These are phyloP conservation scores for Castanea sativa DNA, from an alignment of 306 rosid species.

Conservation along the genomic window DNA sequence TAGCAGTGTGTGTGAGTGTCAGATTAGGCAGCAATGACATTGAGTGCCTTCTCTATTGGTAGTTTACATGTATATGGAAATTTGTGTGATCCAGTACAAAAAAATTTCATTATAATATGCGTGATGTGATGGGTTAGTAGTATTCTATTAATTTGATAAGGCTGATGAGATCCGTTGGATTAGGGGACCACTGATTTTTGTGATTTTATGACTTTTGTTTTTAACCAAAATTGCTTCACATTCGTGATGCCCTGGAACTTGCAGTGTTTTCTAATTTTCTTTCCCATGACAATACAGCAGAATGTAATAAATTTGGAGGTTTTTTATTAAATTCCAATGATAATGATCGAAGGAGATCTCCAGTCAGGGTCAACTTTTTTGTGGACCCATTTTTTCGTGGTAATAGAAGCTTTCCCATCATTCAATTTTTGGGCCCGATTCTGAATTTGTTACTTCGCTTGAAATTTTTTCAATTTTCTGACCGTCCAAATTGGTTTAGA, in stretches of 20 bases:
- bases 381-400: constrained; percentile 23
- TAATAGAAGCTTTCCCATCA: constrained; percentile 21
- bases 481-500: neutral
- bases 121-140: constrained; percentile 38
- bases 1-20: constrained; percentile 18
- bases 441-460: neutral
- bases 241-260: constrained; percentile 24
- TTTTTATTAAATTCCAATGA: constrained; percentile 19
- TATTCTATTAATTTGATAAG: constrained; percentile 20
- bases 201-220: constrained; percentile 39
- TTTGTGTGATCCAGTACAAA: neutral
- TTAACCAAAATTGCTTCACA: constrained; percentile 26
- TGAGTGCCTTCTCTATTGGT: neutral
- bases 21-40: constrained; percentile 22
- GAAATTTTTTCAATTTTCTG: neutral
- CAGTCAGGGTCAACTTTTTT: constrained; percentile 23
- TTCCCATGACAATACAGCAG: constrained; percentile 19
- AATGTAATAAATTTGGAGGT: constrained; percentile 21
- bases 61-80: constrained; percentile 12
- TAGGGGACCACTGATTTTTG: constrained; percentile 37
- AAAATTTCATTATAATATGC: neutral
- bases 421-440: constrained; percentile 12
- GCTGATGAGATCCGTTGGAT: constrained; percentile 33
- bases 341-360: constrained; percentile 14
- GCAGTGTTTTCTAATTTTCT: constrained; percentile 21